A percentile compares a stretch with the other conserved stretches of the same genome.
Conservation (phyloP, 352 stramenopile genomes). For the Globisporangium parvum region DNA sequence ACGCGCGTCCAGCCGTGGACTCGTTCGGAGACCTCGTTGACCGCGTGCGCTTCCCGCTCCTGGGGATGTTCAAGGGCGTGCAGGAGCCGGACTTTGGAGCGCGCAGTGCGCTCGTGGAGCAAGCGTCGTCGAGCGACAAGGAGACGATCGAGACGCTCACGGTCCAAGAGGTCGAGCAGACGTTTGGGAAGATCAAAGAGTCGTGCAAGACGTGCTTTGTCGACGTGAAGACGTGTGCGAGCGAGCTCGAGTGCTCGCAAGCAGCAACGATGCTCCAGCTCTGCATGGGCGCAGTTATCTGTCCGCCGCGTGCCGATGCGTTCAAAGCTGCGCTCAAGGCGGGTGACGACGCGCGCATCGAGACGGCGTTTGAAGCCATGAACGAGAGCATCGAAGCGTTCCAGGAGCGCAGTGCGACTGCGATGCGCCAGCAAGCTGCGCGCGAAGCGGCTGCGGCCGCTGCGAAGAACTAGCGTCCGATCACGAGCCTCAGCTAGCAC, state of each 20-base stretch:
- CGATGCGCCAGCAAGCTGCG: slow-evolving; percentile 70
- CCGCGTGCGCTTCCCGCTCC: slow-evolving; percentile 74
- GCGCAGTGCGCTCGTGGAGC: slow-evolving; percentile 46
- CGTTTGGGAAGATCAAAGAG: slow-evolving; percentile 79
- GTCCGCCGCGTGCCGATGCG: slow-evolving; percentile 46
- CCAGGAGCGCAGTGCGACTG: slow-evolving; percentile 66
- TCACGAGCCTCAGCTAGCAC: neutral
- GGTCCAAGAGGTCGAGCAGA: slow-evolving; percentile 69
- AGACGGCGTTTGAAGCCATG: slow-evolving; percentile 71
- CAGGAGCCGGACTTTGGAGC: slow-evolving; percentile 41
- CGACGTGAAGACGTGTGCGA: slow-evolving; percentile 68
- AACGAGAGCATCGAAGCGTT: slow-evolving; percentile 72
- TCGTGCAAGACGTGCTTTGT: slow-evolving; percentile 80
- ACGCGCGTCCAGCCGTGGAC: slow-evolving; percentile 79
- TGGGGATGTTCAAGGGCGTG: slow-evolving; percentile 41
- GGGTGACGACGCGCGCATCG: slow-evolving; percentile 57
- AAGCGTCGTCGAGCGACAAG: slow-evolving; percentile 20
- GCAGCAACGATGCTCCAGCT: slow-evolving; percentile 84
- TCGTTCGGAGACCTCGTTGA: slow-evolving; percentile 66
- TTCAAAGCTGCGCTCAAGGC: slow-evolving; percentile 71
- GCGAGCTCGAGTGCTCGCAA: slow-evolving; percentile 77
- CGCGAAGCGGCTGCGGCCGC: slow-evolving; percentile 40
- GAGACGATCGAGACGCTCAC: slow-evolving; percentile 46
- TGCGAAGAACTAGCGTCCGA: slow-evolving; percentile 17
- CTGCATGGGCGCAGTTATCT: slow-evolving; percentile 88